These are phyloP conservation scores for Fusarium protoensiforme DNA, from an alignment of 2,329 filamentous ascomycete species.

Conservation along the genomic window DNA sequence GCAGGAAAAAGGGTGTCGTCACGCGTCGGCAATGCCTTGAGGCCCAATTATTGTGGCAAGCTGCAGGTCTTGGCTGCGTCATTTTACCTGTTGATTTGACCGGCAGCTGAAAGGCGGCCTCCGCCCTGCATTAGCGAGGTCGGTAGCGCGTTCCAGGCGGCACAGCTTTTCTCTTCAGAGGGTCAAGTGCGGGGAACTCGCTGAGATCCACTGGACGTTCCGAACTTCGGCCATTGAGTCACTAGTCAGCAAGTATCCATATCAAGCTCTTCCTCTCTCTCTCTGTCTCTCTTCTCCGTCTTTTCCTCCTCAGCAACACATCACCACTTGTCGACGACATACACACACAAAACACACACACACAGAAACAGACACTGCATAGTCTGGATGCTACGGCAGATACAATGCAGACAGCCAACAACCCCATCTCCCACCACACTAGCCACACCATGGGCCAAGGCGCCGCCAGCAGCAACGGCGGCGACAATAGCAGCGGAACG, in stretches of 20 bases:
- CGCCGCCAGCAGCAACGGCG: constrained; percentile 40
- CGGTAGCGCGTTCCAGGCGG: background rate
- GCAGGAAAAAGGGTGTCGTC: background rate
- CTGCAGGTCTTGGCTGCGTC: background rate
- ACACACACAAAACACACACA: background rate
- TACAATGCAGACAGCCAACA: constrained; percentile 37
- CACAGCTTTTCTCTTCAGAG: background rate
- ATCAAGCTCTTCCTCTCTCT: background rate
- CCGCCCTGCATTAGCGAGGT: background rate
- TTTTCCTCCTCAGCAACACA: background rate
- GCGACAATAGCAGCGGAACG: constrained; percentile 32
- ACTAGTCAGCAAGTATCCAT: background rate
- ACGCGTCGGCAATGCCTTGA: background rate
- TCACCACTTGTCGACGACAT: background rate
- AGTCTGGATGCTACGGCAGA: constrained; percentile 26
- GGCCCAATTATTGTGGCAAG: background rate
- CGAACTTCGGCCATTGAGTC: background rate
- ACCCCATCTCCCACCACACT: constrained; percentile 42
- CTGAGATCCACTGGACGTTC: background rate
- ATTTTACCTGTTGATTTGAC: background rate
- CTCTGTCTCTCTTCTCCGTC: background rate
- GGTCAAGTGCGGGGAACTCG: background rate
- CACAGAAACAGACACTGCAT: background rate
- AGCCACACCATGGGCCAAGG: constrained; percentile 44
- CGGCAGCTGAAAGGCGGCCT: background rate